phyloP scores from a whole-genome alignment of 352 stramenopile species.

The Globisporangium abappressorium region DNA sequence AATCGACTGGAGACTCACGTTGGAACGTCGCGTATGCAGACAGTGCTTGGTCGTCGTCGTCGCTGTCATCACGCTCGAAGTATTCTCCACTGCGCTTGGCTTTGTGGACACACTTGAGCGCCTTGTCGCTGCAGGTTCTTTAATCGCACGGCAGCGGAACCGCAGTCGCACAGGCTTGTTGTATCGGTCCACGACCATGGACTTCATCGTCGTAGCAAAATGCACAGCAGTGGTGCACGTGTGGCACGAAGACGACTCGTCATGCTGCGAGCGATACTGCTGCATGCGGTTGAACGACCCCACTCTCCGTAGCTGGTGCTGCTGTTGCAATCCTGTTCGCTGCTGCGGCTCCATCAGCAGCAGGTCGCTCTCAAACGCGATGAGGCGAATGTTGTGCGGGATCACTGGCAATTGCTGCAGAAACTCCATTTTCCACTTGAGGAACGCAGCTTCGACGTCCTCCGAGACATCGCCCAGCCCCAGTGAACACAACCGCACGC shows the following conservation, averaged over 20 bases:
- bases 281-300: neutral
- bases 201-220: slow-evolving; percentile 3
- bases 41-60: neutral
- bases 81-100: neutral
- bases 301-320: neutral
- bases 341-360: slow-evolving; percentile 15
- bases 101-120: neutral
- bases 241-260: neutral
- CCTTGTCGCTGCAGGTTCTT: neutral
- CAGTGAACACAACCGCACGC: slow-evolving; percentile 50
- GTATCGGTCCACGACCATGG: slow-evolving; percentile 20
- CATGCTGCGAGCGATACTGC: slow-evolving; percentile 1
- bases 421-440: slow-evolving; percentile 78
- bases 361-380: slow-evolving; percentile 35
- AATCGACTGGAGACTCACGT: slow-evolving; percentile 17
- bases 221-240: no score
- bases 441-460: slow-evolving; percentile 59
- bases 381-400: slow-evolving; percentile 5
- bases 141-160: slow-evolving; percentile 19
- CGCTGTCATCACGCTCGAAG: neutral
- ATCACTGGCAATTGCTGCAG: slow-evolving; percentile 21
- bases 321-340: neutral
- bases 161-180: slow-evolving; percentile 19
- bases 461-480: slow-evolving; percentile 93
- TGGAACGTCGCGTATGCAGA: slow-evolving; percentile 6